Conservation (phyloP, 352 stramenopile genomes). For the Pythium sukuiense region DNA sequence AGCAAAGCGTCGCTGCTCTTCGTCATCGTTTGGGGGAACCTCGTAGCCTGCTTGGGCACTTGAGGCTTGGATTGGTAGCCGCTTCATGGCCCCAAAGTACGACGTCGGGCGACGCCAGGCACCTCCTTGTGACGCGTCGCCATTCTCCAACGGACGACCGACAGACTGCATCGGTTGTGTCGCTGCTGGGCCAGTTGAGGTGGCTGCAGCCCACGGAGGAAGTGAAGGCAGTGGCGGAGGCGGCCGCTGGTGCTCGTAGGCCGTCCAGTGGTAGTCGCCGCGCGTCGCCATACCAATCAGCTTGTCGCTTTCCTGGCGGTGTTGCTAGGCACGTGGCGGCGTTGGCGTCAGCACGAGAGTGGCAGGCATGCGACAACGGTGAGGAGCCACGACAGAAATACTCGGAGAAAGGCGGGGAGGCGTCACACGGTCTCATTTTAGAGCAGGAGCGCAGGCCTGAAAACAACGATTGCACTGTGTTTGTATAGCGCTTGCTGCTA, state of each 20-base stretch:
- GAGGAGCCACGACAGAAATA: conserved; percentile 2
- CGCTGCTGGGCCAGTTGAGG: neutral
- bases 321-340: neutral
- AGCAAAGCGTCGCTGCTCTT: conserved; percentile 8
- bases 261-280: conserved; percentile 26
- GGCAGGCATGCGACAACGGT: neutral
- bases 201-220: conserved; percentile 38
- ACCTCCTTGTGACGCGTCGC: conserved; percentile 1
- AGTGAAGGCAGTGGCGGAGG: conserved; percentile 48
- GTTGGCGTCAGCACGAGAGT: neutral
- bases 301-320: neutral
- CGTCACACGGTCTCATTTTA: neutral
- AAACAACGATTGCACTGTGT: too few relatives aligned
- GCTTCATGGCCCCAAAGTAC: conserved; percentile 57
- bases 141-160: conserved; percentile 4
- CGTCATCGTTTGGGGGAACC: conserved; percentile 7
- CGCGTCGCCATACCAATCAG: conserved; percentile 10
- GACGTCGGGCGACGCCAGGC: conserved; percentile 47
- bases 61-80: conserved; percentile 15
- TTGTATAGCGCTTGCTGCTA: too few relatives aligned
- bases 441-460: neutral
- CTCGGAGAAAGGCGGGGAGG: neutral
- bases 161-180: neutral
- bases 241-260: conserved; percentile 31
- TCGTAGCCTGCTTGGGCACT: neutral